A percentile compares a stretch with the other conserved stretches of the same genome.
Evolutionary conservation across 2,329 filamentous ascomycete genomes (phyloP).

Genomic region (Myriosclerotinia curreyana): DNA sequence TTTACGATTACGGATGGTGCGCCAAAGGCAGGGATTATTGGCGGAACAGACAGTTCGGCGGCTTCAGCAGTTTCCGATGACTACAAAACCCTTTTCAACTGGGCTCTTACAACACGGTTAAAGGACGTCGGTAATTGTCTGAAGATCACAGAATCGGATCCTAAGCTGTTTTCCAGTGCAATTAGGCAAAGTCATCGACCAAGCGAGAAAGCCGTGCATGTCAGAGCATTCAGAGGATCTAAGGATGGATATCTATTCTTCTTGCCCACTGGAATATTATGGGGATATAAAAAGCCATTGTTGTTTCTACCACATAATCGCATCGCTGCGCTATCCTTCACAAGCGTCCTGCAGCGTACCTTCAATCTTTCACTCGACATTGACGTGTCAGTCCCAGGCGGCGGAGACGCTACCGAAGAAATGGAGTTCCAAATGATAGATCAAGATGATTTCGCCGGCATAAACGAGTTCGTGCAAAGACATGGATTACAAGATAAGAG

Average conservation of each 20-base stretch:
- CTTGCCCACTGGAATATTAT: slow-evolving; percentile 62
- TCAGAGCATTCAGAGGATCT: slow-evolving; percentile 63
- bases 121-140: slow-evolving; percentile 48
- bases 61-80: slow-evolving; percentile 57
- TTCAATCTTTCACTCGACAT: slow-evolving; percentile 66
- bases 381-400: slow-evolving; percentile 42
- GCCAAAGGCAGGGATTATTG: slow-evolving; percentile 58
- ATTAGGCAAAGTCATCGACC: slow-evolving; percentile 56
- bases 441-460: slow-evolving; percentile 63
- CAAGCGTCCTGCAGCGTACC: slow-evolving; percentile 63
- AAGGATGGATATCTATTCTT: slow-evolving; percentile 70
- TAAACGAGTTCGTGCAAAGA: slow-evolving; percentile 60
- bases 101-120: slow-evolving; percentile 55
- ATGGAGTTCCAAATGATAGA: slow-evolving; percentile 68
- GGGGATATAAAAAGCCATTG: slow-evolving; percentile 68
- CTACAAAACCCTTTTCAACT: slow-evolving; percentile 58
- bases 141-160: slow-evolving; percentile 52
- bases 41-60: slow-evolving; percentile 48
- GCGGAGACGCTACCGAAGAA: slow-evolving; percentile 51
- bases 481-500: slow-evolving; percentile 63
- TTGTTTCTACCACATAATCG: slow-evolving; percentile 60
- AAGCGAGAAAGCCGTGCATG: slow-evolving; percentile 61
- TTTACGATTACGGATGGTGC: slow-evolving; percentile 60
- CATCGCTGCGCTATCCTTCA: slow-evolving; percentile 63
- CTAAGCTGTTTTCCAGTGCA: slow-evolving; percentile 56